phyloP scores from a whole-genome alignment of 106 monocot species.

The Chionographis japonica region DNA sequence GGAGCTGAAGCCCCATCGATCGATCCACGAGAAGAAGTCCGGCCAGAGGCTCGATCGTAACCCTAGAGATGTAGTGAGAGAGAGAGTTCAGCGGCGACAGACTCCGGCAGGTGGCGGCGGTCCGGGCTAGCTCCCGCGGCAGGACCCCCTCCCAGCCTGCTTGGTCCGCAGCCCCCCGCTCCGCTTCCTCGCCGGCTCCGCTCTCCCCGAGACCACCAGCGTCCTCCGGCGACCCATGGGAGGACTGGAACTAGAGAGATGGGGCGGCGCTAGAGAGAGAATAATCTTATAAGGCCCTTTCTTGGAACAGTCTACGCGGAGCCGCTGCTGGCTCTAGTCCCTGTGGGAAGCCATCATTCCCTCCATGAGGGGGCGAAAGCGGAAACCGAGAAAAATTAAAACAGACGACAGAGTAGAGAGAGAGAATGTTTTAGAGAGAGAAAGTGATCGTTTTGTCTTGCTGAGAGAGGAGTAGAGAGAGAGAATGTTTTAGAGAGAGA shows the following conservation, averaged over 20 bases:
- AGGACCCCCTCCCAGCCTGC: conserved; percentile 20
- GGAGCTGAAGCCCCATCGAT: conserved; percentile 36
- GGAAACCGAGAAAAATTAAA: neutral
- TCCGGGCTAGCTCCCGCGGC: conserved; percentile 13
- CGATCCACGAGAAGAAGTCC: neutral
- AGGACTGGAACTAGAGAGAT: neutral
- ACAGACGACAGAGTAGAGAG: neutral
- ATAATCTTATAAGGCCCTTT: neutral
- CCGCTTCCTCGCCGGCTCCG: conserved; percentile 19
- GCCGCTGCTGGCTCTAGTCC: conserved; percentile 1
- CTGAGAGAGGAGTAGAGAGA: too few species aligned
- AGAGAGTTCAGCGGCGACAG: too few species aligned
- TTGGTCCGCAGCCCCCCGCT: conserved; percentile 11
- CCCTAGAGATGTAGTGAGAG: neutral
- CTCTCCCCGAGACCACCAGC: conserved; percentile 4
- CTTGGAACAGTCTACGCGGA: neutral
- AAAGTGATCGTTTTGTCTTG: too few species aligned
- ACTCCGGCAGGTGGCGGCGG: neutral
- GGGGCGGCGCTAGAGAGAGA: neutral
- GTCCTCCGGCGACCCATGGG: conserved; percentile 18
- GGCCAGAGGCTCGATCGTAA: neutral
- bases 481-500: too few species aligned
- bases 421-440: neutral
- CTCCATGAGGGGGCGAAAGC: neutral
- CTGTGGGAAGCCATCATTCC: conserved; percentile 14